Evolutionary conservation across 1,284 basidiomycete species (phyloP).

Genomic region (Cutaneotrichosporon spelunceum): DNA sequence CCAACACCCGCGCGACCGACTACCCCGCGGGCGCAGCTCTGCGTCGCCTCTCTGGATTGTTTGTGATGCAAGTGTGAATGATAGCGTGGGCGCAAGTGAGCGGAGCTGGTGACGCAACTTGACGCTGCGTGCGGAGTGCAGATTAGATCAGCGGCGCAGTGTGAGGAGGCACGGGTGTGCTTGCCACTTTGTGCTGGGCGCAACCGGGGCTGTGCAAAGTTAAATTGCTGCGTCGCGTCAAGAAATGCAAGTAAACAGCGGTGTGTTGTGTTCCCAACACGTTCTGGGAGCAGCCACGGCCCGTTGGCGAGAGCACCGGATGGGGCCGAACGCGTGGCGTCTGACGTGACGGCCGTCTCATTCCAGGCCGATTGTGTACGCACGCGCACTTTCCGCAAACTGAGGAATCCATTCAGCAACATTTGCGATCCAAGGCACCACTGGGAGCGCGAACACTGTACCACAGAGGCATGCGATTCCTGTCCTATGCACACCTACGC

Average conservation of each 20-base stretch:
- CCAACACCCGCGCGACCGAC: not conserved
- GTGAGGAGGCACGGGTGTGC: not conserved
- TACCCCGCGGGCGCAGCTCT: slow-evolving; percentile 8
- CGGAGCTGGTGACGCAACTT: not conserved
- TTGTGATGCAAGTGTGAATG: slow-evolving; percentile 21
- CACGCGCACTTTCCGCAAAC: too few species aligned
- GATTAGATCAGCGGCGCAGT: not conserved
- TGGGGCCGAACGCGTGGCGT: not conserved
- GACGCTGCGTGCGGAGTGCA: not conserved
- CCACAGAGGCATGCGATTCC: too few species aligned
- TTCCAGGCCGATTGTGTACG: not conserved
- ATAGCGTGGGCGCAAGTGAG: not conserved
- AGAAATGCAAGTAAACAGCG: not conserved
- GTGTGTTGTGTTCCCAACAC: not conserved
- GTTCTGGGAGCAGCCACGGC: not conserved
- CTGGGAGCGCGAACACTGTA: not conserved
- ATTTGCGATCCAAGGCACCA: too few species aligned
- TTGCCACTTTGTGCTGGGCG: not conserved
- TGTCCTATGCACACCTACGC: too few species aligned
- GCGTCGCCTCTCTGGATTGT: slow-evolving; percentile 16
- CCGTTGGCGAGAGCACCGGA: not conserved
- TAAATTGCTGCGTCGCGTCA: not conserved
- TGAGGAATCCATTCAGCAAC: not conserved
- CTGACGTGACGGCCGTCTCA: not conserved
- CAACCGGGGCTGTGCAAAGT: not conserved